Base-by-base conservation (phyloP, 2,329 filamentous ascomycete species). In the Botrytis elliptica region DNA sequence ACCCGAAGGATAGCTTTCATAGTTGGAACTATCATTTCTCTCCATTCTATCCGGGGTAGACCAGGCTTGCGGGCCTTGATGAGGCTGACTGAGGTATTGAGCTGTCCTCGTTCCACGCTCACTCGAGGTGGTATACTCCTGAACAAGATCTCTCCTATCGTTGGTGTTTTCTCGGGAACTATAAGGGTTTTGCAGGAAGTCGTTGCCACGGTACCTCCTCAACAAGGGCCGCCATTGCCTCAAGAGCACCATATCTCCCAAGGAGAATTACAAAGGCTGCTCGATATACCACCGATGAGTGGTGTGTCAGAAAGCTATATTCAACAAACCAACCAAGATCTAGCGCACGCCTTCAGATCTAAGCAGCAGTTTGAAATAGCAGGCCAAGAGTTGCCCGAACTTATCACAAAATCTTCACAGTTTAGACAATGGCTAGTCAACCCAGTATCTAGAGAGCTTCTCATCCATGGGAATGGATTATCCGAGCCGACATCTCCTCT, bases 101-200 rank as follows among this genome's bases (percentile, higher is more conserved):
- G 12, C 40, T 40, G 2, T 14, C 10, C 40, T 40, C 40, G 4
- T 40, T 14, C 12, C 40, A 14, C 10, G 2, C 40, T 40, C 40
- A 4, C 40, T 40, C 2, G 40, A 4, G 40, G 12, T 40, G 40
- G 12, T 40, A 14, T 40, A 40, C 0, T 40, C 0, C 40, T 2
- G 12, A 14, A 2, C 0, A 0, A 14, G 2, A 0, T 40, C 40
- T 14, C 40, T 0, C 40, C 40, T 40, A 0, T 40, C 2, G 40
- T 14, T 40, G 2, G 40, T 2, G 40, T 2, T 1, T 40, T 40
- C 40, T 40, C 40, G 40, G 40, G 0, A 40, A 14, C 40, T 40
- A 40, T 40, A 40, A 1, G 40, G 0, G 10, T 40, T 40, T 14
- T 40, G 40, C 12, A 4, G 40, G 12, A 40, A 40, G 40, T 40